Evolutionary conservation across 1,139 yeast genomes (phyloP), one percentile per base, ranked within the genome.

Genomic region (Pneumocystis oryctolagi): DNA sequence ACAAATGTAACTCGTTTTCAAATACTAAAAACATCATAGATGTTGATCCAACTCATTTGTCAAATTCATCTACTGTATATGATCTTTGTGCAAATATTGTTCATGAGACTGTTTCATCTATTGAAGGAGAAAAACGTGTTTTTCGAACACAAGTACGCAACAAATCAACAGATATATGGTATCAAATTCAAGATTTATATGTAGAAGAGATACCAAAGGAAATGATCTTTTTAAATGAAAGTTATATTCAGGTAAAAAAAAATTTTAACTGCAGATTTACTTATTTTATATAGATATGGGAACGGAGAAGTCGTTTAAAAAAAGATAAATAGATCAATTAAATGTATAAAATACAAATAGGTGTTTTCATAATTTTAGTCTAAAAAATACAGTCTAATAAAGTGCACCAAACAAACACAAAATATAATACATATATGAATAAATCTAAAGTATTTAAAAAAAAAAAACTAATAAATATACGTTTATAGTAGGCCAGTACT

Each of bases 191-290:
- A 60, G 84, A 85, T 68, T 73, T 82, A 61, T 71, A 73, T 16
- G 79, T 82, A 0, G 76, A 74, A 55, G 71, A 71, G 18, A 78
- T 80, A 56, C 83, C 83, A 58, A 76, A 77, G 60, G 89, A 85
- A 67, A 74, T 86, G 62, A 69, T 87, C 62, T 84, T 85, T 68
- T 71, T 87, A 53, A 78, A 79, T 59, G 88, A 85, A 67, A 80
- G 82, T 60, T 83, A 82, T 71, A 74, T 87, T 57, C 90, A 85
- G 71, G 55, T 47, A 20, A 39, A 39, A 2, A 5, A 39, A 9
- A 39, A n/a, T 6, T 39, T 39, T 39, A 16, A 39, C 2, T 39
- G 18, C 3, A 5, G 18, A 39, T n/a, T 18, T 18, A n/a, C 16
- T n/a, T 39, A 16, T n/a, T 39, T 39, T 39, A n/a, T 32, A 3